A percentile compares a stretch with the other conserved stretches of the same genome.
phyloP scores from a whole-genome alignment of 129 eudicot species.

The Erigeron canadensis region DNA sequence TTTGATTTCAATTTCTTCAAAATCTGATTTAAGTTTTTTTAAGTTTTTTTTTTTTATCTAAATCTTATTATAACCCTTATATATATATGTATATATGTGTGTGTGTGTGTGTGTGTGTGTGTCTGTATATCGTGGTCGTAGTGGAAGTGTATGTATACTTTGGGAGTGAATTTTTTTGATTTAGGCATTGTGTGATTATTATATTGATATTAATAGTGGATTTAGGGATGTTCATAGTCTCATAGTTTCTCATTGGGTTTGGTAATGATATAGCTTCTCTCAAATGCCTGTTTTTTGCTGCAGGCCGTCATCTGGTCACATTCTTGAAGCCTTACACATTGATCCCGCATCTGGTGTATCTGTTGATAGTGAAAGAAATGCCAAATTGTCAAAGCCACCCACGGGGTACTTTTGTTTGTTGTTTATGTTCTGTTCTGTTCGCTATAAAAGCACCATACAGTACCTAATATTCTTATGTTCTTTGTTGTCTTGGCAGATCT shows the following conservation, averaged over 20 bases:
- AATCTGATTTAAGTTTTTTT: too few species aligned
- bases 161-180: too few species aligned
- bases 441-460: neutral
- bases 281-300: slow-evolving; percentile 57
- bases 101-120: too few species aligned
- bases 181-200: too few species aligned
- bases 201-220: too few species aligned
- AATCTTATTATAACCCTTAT: too few species aligned
- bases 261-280: slow-evolving; percentile 18
- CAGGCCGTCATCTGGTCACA: slow-evolving; percentile 84
- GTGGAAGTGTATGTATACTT: too few species aligned
- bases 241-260: slow-evolving; percentile 34
- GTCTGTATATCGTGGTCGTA: too few species aligned
- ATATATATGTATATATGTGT: too few species aligned
- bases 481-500: slow-evolving; percentile 49
- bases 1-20: too few species aligned
- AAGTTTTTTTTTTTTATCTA: too few species aligned
- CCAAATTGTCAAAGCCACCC: slow-evolving; percentile 59
- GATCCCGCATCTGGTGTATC: slow-evolving; percentile 99
- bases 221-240: slow-evolving; percentile 23
- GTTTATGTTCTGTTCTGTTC: neutral
- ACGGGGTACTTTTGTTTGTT: slow-evolving; percentile 48
- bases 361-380: slow-evolving; percentile 64
- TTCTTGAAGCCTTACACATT: slow-evolving; percentile 94
- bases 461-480: slow-evolving; percentile 9